Conservation (phyloP, 768 basidiomycete genomes). For the Lyophyllum atratum region DNA sequence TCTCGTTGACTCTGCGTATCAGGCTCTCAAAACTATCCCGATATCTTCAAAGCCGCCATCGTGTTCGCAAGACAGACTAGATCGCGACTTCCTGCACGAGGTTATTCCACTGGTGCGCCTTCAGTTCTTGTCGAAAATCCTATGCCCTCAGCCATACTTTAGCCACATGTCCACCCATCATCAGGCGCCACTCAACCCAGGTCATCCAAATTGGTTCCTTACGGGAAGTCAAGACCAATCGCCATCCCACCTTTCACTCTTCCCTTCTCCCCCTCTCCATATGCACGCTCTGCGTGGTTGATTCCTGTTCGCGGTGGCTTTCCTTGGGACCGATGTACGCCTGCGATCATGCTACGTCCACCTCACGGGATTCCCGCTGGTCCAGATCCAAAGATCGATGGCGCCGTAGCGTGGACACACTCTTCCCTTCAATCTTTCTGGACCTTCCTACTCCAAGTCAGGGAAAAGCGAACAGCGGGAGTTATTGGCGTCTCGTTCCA, state of each 20-base stretch:
- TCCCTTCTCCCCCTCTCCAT: constrained; percentile 21
- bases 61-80: constrained; percentile 35
- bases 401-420: constrained; percentile 49
- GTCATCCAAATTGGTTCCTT: constrained; percentile 28
- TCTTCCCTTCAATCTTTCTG: constrained; percentile 46
- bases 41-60: not conserved
- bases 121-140: constrained; percentile 19
- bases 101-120: constrained; percentile 48
- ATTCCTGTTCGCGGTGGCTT: constrained; percentile 56
- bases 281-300: constrained; percentile 54
- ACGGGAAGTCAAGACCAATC: constrained; percentile 34
- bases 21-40: not conserved
- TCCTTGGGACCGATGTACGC: constrained; percentile 49
- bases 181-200: constrained; percentile 20
- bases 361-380: constrained; percentile 22
- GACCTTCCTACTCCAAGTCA: constrained; percentile 47
- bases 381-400: constrained; percentile 14
- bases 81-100: constrained; percentile 33
- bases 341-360: constrained; percentile 40
- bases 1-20: not conserved
- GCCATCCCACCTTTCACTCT: constrained; percentile 38
- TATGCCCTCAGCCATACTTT: constrained; percentile 6
- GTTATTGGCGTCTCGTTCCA: constrained; percentile 53
- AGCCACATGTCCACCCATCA: constrained; percentile 41
- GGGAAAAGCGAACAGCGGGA: constrained; percentile 39